Evolutionary conservation across 345 rosid genomes (phyloP).

Genomic region (Iberis pinnata): DNA sequence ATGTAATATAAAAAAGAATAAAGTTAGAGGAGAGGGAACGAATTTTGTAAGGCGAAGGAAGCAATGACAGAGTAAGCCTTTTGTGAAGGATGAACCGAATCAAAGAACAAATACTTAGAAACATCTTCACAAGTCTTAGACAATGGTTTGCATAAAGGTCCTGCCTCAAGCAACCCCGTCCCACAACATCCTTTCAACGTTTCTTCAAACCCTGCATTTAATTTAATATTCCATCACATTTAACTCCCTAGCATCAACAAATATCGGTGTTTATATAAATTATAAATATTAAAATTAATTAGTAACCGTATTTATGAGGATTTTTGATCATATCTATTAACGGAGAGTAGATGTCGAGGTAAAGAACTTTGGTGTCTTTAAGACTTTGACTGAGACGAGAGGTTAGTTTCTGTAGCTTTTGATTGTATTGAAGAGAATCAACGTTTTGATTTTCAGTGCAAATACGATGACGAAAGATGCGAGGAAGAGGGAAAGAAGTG

Average conservation of each 20-base stretch:
- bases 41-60: background rate
- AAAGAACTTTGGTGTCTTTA: conserved; percentile 17
- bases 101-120: conserved; percentile 30
- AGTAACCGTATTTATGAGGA: conserved; percentile 25
- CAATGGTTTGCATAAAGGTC: conserved; percentile 21
- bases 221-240: background rate
- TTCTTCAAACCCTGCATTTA: conserved; percentile 21
- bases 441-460: conserved; percentile 21
- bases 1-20: too few species aligned
- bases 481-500: background rate
- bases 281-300: background rate
- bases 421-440: conserved; percentile 28
- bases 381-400: conserved; percentile 12
- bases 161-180: conserved; percentile 28
- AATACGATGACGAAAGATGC: background rate
- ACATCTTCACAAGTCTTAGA: conserved; percentile 19
- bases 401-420: conserved; percentile 20
- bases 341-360: conserved; percentile 29
- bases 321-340: conserved; percentile 25
- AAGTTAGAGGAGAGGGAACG: conserved; percentile 17
- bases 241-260: too few species aligned
- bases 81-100: conserved; percentile 30
- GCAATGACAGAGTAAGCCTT: conserved; percentile 31
- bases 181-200: conserved; percentile 36
- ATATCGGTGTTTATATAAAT: too few species aligned